A percentile compares a stretch with the other conserved stretches of the same genome.
These are phyloP conservation scores for Butyriboletus loyo DNA, from an alignment of 768 basidiomycete genomes.

Conservation along the genomic window DNA sequence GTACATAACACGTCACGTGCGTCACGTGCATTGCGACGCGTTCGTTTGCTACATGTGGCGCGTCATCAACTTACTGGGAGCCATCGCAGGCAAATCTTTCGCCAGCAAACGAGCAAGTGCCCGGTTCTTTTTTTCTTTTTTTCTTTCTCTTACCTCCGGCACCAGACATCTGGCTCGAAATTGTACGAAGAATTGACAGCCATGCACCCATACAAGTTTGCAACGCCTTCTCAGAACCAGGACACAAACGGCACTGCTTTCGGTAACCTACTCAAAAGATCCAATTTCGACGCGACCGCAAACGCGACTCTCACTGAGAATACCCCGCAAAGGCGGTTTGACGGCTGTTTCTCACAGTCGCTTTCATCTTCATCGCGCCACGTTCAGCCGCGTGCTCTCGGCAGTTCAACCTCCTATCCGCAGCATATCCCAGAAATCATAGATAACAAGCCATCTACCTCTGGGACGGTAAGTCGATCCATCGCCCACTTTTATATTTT, in stretches of 20 bases:
- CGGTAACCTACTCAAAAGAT: slow-evolving; percentile 6
- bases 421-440: not conserved
- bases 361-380: slow-evolving; percentile 12
- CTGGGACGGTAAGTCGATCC: slow-evolving; percentile 6
- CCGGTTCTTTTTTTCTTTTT: not conserved
- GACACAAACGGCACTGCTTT: slow-evolving; percentile 5
- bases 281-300: not conserved
- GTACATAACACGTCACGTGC: slow-evolving; percentile 1
- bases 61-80: not conserved
- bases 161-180: too few relatives aligned
- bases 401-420: slow-evolving; percentile 7
- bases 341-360: slow-evolving; percentile 8
- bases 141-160: not conserved
- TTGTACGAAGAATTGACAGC: not conserved
- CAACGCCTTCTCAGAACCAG: slow-evolving; percentile 9
- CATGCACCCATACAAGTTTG: slow-evolving; percentile 22
- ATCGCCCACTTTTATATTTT: not conserved
- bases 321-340: not conserved
- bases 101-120: not conserved
- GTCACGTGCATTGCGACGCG: slow-evolving; percentile 18
- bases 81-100: not conserved
- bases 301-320: slow-evolving; percentile 11
- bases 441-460: slow-evolving; percentile 2
- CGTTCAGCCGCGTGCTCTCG: slow-evolving; percentile 9
- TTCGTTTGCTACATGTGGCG: not conserved